phyloP scores from a whole-genome alignment of 192 early-diverging fungal species.

The Geranomyces variabilis region DNA sequence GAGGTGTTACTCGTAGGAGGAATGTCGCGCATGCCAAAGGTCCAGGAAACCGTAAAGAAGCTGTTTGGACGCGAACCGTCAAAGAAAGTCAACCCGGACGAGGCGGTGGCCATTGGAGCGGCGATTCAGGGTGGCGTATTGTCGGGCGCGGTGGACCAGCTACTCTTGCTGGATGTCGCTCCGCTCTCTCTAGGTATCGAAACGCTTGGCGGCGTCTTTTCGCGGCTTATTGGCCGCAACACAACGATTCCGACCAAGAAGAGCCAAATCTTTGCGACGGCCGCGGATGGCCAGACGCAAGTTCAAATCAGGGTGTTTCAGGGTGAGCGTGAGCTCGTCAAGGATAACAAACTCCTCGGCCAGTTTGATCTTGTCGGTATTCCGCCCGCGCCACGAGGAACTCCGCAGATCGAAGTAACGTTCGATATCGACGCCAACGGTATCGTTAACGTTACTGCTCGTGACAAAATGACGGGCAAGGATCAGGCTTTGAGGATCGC shows the following conservation, averaged over 20 bases:
- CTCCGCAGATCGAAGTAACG: conserved; percentile 97
- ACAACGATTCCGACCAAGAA: conserved; percentile 99
- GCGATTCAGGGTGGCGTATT: conserved; percentile 98
- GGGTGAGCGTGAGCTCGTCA: conserved; percentile 95
- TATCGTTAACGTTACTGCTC: conserved; percentile 96
- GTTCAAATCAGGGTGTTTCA: conserved; percentile 98
- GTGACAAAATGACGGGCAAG: conserved; percentile 94
- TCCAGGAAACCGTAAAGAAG: conserved; percentile 86
- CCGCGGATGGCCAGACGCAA: conserved; percentile 96
- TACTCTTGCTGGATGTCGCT: conserved; percentile 94
- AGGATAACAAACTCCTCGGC: conserved; percentile 97
- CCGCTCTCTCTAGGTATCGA: conserved; percentile 98
- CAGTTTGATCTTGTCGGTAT: conserved; percentile 96
- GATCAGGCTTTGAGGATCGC: conserved; percentile 98
- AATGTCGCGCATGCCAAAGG: conserved; percentile 98
- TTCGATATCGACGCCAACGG: conserved; percentile 99
- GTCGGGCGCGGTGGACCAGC: conserved; percentile 93
- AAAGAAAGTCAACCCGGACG: conserved; percentile 97
- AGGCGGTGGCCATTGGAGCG: conserved; percentile 97
- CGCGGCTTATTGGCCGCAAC: conserved; percentile 95
- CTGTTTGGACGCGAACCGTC: conserved; percentile 91
- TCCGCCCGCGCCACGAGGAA: conserved; percentile 95
- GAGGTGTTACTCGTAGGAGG: conserved; percentile 98
- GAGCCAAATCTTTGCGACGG: conserved; percentile 98
- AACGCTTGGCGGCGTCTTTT: conserved; percentile 97